These are phyloP conservation scores for Calycina marina DNA, from an alignment of 2,329 filamentous ascomycete genomes.

Conservation along the genomic window DNA sequence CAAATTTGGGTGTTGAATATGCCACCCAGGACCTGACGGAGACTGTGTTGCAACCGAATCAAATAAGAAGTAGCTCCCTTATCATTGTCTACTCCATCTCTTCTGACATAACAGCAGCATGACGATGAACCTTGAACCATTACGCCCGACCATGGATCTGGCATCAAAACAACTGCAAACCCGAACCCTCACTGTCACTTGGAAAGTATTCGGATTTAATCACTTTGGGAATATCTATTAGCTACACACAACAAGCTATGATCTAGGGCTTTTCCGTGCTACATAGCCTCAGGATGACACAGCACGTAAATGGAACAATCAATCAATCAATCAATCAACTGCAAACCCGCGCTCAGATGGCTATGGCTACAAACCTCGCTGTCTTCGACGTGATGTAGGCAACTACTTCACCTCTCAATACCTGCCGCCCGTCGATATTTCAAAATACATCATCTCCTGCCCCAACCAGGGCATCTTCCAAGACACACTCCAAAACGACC, in stretches of 20 bases:
- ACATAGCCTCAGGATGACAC: too few species aligned
- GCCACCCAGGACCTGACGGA: conserved; percentile 34
- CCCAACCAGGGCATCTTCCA: conserved; percentile 29
- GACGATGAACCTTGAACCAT: conserved; percentile 31
- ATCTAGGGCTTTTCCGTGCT: too few species aligned
- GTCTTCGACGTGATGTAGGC: conserved; percentile 29
- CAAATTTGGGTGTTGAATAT: conserved; percentile 8
- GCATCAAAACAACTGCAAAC: background rate
- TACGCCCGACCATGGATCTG: conserved; percentile 15
- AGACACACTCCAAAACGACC: conserved; percentile 29
- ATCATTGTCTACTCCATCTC: background rate
- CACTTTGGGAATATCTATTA: too few species aligned
- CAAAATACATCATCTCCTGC: conserved; percentile 26
- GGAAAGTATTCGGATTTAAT: too few species aligned
- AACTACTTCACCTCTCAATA: conserved; percentile 24
- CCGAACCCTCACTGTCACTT: too few species aligned
- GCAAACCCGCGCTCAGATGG: conserved; percentile 6
- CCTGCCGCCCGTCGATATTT: conserved; percentile 24
- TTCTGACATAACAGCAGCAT: conserved; percentile 8
- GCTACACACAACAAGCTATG: too few species aligned
- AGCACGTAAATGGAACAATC: too few species aligned
- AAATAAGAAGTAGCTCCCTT: conserved; percentile 19
- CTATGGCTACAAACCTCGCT: conserved; percentile 28
- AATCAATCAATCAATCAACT: background rate
- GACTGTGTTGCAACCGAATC: conserved; percentile 35